Evolutionary conservation across 257 asterid species (phyloP).

Genomic region (Plectranthus barbatus): DNA sequence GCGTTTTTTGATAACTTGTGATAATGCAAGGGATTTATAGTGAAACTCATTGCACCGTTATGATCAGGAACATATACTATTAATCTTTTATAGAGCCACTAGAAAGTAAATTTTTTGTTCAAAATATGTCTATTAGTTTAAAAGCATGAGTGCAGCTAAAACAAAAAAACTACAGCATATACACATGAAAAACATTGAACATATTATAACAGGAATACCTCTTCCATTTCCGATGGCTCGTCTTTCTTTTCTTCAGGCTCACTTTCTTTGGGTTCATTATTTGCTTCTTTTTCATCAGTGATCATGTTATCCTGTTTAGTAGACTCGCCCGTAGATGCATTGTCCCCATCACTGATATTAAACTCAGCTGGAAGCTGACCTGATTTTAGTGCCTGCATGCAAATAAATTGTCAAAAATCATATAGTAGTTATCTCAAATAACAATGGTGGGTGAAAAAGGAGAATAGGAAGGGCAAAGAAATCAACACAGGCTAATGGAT

Average conservation of each 20-base stretch:
- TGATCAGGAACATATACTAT: background rate
- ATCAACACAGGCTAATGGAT: background rate
- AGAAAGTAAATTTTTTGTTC: background rate
- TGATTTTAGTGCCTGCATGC: conserved; percentile 74
- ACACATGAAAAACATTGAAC: background rate
- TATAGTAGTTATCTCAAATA: background rate
- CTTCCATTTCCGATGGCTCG: conserved; percentile 68
- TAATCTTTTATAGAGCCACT: background rate
- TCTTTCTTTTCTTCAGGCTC: conserved; percentile 48
- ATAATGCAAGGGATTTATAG: too few relatives aligned
- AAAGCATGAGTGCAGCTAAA: conserved; percentile 1
- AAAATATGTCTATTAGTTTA: background rate
- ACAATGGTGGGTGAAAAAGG: background rate
- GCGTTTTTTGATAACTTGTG: too few relatives aligned
- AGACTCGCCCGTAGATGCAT: conserved; percentile 30
- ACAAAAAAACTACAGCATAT: background rate
- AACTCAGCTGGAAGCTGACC: conserved; percentile 96
- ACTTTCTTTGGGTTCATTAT: conserved; percentile 22
- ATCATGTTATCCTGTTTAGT: conserved; percentile 49
- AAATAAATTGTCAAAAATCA: background rate
- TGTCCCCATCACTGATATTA: conserved; percentile 34
- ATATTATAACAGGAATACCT: conserved; percentile 39
- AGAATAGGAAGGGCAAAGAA: background rate
- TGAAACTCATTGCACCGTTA: too few relatives aligned
- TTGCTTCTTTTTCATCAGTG: conserved; percentile 45